Conservation (phyloP, 371 early-diverging fungal genomes). For the Zychaea mexicana region DNA sequence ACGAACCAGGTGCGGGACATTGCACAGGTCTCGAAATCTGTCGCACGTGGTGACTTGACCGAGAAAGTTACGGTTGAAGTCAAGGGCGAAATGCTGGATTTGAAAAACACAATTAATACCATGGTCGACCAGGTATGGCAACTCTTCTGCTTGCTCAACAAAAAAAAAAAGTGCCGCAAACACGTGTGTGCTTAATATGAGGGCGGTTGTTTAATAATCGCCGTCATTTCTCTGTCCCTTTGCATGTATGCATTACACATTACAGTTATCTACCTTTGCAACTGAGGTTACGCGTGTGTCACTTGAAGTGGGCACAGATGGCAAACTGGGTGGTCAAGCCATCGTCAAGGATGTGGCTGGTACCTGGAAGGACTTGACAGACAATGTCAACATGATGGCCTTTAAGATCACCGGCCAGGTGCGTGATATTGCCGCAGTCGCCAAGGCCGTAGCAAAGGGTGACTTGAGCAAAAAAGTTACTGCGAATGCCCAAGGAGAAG, state of each 20-base stretch:
- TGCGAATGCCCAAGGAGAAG: constrained; percentile 52
- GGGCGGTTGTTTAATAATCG: no score
- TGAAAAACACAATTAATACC: constrained; percentile 65
- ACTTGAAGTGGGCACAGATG: constrained; percentile 54
- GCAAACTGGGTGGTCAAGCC: constrained; percentile 66
- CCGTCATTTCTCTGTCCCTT: no score
- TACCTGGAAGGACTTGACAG: constrained; percentile 64
- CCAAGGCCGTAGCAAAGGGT: constrained; percentile 50
- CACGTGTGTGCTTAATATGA: no score
- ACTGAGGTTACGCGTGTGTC: constrained; percentile 68
- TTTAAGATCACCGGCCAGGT: constrained; percentile 50
- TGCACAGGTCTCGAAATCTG: constrained; percentile 60
- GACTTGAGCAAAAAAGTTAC: constrained; percentile 51
- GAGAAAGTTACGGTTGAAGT: constrained; percentile 56
- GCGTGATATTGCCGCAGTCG: constrained; percentile 48
- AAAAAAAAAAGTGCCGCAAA: neutral
- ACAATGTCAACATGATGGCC: constrained; percentile 63
- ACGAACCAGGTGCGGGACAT: constrained; percentile 65
- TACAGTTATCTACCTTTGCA: constrained; percentile 58
- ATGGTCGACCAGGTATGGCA: constrained; percentile 60
- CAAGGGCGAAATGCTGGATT: constrained; percentile 64
- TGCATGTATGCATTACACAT: constrained; percentile 11
- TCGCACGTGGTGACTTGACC: constrained; percentile 58
- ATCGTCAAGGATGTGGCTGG: constrained; percentile 62
- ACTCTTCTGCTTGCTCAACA: neutral